Conservation (phyloP, 1,284 basidiomycete species). For the Pascua guehoae region DNA sequence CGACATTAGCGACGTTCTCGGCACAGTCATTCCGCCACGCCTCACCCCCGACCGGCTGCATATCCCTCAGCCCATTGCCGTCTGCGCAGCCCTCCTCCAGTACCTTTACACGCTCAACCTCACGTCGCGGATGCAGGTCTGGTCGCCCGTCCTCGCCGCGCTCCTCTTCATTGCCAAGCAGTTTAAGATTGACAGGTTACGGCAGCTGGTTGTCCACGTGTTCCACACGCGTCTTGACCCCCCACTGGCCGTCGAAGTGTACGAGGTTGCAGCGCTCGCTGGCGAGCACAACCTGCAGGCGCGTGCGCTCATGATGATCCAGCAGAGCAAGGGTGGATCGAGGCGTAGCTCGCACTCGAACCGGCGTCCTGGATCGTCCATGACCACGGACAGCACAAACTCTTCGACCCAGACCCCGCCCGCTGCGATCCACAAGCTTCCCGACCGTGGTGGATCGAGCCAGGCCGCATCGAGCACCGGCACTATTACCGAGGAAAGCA, state of each 20-base stretch:
- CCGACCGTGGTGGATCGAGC: not conserved
- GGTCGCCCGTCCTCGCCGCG: conserved; percentile 81
- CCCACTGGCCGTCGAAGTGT: conserved; percentile 79
- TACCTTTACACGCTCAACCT: conserved; percentile 86
- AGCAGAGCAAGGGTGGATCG: conserved; percentile 53
- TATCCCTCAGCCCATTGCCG: conserved; percentile 82
- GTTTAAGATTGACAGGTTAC: conserved; percentile 73
- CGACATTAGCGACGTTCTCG: conserved; percentile 31
- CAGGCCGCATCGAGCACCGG: not conserved
- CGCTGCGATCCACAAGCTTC: not conserved
- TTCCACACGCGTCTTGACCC: conserved; percentile 83
- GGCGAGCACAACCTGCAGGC: conserved; percentile 84
- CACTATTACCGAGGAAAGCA: not conserved
- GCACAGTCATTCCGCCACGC: conserved; percentile 37
- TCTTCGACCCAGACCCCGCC: conserved; percentile 3
- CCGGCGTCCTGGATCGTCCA: conserved; percentile 11
- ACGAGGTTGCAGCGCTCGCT: conserved; percentile 88
- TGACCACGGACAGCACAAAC: conserved; percentile 5
- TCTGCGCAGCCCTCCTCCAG: conserved; percentile 82
- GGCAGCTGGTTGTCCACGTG: conserved; percentile 77
- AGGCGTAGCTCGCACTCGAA: conserved; percentile 1
- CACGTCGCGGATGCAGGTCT: conserved; percentile 82
- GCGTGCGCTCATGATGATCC: conserved; percentile 70
- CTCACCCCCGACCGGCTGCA: conserved; percentile 64
- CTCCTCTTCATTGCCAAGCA: conserved; percentile 78